Percentiles rank a stretch among this genome's conserved stretches.
Evolutionary conservation across 495 filamentous ascomycete species (phyloP).

Genomic region (Tuber borchii): DNA sequence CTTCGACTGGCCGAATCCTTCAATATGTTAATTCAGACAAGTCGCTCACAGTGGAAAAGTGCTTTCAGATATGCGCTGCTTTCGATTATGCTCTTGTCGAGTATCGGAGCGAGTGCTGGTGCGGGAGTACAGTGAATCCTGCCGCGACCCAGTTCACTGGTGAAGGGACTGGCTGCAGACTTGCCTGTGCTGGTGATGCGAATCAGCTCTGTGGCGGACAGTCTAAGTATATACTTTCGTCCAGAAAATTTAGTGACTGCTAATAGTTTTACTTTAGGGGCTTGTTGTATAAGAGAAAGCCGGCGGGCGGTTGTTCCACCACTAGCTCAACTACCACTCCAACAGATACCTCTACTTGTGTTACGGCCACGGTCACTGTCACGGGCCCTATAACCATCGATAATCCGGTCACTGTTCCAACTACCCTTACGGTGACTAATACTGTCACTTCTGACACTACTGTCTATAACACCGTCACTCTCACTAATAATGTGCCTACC

Average conservation of each 20-base stretch:
- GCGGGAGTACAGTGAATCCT: constrained; percentile 2
- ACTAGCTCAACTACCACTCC: background rate
- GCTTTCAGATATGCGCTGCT: constrained; percentile 9
- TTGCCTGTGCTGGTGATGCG: constrained; percentile 13
- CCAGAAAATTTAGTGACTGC: background rate
- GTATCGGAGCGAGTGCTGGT: constrained; percentile 28
- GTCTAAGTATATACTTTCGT: constrained; percentile 9
- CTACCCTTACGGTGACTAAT: background rate
- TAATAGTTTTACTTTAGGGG: constrained; percentile 8
- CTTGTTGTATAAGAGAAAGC: constrained; percentile 14
- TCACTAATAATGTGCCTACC: background rate
- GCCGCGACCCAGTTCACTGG: constrained; percentile 12
- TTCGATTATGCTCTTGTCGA: constrained; percentile 15
- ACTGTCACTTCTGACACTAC: background rate
- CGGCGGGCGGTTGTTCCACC: constrained; percentile 14
- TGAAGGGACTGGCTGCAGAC: constrained; percentile 23
- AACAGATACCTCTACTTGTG: constrained; percentile 12
- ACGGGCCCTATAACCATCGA: background rate
- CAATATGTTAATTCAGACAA: background rate
- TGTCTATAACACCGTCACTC: background rate
- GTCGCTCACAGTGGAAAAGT: constrained; percentile 16
- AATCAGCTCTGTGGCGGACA: constrained; percentile 19
- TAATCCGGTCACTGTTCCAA: background rate
- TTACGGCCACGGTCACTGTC: constrained; percentile 5
- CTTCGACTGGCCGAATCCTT: constrained; percentile 1